Percentiles rank a stretch among this genome's conserved stretches.
These are phyloP conservation scores for Lactifluus volemus DNA, from an alignment of 768 basidiomycete genomes.

Conservation along the genomic window DNA sequence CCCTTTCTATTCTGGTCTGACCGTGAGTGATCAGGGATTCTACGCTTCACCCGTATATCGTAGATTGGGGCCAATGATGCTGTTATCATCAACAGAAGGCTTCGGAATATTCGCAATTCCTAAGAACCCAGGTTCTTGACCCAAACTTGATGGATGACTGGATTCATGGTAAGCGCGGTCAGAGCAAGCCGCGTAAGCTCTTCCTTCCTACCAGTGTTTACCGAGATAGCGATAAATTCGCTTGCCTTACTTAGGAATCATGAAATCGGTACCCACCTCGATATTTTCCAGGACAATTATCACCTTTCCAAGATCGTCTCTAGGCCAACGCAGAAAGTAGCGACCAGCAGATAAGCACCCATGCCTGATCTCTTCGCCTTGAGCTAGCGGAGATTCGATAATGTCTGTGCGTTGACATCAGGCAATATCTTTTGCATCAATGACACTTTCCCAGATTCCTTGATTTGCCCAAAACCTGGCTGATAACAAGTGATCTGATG, in stretches of 20 bases:
- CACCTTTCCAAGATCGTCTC: background rate
- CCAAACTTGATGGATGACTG: background rate
- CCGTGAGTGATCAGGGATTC: too few species aligned
- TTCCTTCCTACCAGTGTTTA: background rate
- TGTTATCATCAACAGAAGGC: background rate
- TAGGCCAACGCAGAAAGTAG: background rate
- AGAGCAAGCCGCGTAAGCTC: background rate
- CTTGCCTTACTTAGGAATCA: background rate
- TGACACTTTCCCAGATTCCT: background rate
- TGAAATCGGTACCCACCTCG: background rate
- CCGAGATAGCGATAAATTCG: background rate
- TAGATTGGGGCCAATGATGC: background rate
- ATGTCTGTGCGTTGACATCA: background rate
- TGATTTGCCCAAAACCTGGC: background rate
- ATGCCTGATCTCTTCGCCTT: background rate
- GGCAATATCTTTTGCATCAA: background rate
- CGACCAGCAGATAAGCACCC: background rate
- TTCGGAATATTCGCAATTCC: background rate
- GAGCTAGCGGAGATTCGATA: background rate
- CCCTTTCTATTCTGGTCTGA: background rate
- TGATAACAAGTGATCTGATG: background rate
- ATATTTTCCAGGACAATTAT: background rate
- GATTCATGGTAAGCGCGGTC: background rate
- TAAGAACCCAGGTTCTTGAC: background rate
- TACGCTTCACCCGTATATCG: background rate